These are phyloP conservation scores for Pseudognaphalium luteoalbum DNA, from an alignment of 129 eudicot genomes.

Conservation along the genomic window DNA sequence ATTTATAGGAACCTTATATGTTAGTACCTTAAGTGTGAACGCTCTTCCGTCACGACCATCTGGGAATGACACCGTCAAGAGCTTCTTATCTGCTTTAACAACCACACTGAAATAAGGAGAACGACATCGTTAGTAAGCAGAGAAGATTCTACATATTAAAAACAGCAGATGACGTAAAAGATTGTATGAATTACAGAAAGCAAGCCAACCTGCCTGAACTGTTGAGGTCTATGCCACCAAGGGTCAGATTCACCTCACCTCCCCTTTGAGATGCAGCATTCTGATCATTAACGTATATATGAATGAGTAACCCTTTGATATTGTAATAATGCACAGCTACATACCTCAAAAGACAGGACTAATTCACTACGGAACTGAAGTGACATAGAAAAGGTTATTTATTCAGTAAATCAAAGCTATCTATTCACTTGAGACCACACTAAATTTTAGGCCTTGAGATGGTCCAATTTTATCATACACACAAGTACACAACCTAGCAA, in stretches of 20 bases:
- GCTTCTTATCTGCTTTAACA: conserved; percentile 85
- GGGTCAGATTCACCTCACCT: conserved; percentile 84
- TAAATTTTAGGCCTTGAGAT: too few species aligned
- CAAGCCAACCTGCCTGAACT: conserved; percentile 98
- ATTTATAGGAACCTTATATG: neutral
- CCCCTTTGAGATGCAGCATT: conserved; percentile 74
- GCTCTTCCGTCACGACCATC: conserved; percentile 95
- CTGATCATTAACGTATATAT: conserved; percentile 41
- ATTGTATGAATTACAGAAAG: conserved; percentile 12
- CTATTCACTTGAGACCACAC: too few species aligned
- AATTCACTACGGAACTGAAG: neutral
- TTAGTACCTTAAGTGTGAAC: conserved; percentile 84
- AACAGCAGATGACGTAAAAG: conserved; percentile 1
- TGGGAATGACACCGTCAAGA: conserved; percentile 80
- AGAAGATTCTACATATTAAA: neutral
- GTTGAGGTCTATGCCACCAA: conserved; percentile 98
- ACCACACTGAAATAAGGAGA: conserved; percentile 58
- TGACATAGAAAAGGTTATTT: too few species aligned
- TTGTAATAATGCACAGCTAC: conserved; percentile 10
- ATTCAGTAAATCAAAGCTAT: too few species aligned
- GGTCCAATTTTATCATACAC: too few species aligned
- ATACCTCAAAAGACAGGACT: conserved; percentile 18
- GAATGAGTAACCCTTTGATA: conserved; percentile 14
- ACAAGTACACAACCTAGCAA: too few species aligned
- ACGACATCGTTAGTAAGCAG: conserved; percentile 17